phyloP scores from a whole-genome alignment of 257 asterid species.

The Solanum lycopersicoides region DNA sequence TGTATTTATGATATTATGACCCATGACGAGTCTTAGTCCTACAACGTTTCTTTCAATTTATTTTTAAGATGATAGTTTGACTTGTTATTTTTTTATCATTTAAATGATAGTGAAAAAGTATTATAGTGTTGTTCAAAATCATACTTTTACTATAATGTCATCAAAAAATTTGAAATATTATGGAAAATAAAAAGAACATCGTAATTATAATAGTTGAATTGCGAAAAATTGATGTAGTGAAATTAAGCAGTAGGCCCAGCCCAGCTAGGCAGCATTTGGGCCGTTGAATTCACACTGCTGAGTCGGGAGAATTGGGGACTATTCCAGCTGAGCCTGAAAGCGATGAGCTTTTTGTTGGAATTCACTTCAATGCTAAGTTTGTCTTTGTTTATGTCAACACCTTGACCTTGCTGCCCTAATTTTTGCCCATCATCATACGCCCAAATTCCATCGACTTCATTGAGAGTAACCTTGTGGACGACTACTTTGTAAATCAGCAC shows the following conservation, averaged over 20 bases:
- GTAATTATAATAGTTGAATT: not conserved
- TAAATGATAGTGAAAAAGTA: not conserved
- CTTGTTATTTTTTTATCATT: not conserved
- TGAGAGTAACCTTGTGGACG: not conserved
- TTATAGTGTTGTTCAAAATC: not conserved
- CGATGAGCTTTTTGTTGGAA: constrained; percentile 1
- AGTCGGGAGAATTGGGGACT: not conserved
- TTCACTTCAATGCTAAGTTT: not conserved
- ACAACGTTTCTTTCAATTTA: constrained; percentile 1
- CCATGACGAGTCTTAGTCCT: not conserved
- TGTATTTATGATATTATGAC: not conserved
- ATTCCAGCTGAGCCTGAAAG: constrained; percentile 19
- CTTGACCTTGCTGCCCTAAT: not conserved
- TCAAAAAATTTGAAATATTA: not conserved
- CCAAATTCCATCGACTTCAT: not conserved
- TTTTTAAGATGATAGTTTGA: not conserved
- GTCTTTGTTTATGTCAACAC: not conserved
- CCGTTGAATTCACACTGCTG: not conserved
- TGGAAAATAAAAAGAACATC: not conserved
- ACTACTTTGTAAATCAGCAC: not conserved
- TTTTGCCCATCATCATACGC: not conserved
- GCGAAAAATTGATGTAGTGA: not conserved
- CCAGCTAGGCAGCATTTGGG: not conserved
- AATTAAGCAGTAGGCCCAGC: not conserved
- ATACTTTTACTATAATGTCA: not conserved